phyloP scores from a whole-genome alignment of 129 eudicot species.

The Lactuca sativa region DNA sequence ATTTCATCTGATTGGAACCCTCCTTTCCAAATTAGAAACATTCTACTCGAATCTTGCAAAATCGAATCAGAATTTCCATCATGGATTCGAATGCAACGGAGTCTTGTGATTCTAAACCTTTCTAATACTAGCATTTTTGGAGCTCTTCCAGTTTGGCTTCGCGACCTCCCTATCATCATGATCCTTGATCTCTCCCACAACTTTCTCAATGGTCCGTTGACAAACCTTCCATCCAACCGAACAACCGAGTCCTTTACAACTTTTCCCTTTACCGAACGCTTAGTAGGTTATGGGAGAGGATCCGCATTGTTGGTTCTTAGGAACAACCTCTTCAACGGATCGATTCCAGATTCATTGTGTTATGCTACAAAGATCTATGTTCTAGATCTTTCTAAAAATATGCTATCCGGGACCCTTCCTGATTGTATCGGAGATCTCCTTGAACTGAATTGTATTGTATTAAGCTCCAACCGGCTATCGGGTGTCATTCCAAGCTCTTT shows the following conservation, averaged over 20 bases:
- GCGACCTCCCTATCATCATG: slow-evolving; percentile 2
- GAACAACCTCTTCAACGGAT: slow-evolving; percentile 39
- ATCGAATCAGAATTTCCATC: slow-evolving; percentile 35
- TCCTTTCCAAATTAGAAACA: slow-evolving; percentile 29
- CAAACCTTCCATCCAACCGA: slow-evolving; percentile 27
- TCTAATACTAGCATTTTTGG: slow-evolving; percentile 33
- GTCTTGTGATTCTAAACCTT: slow-evolving; percentile 18
- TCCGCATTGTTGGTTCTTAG: slow-evolving; percentile 23
- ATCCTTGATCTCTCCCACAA: slow-evolving; percentile 31
- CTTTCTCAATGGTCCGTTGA: slow-evolving; percentile 25
- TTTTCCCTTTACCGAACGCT: slow-evolving; percentile 12
- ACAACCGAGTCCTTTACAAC: neutral
- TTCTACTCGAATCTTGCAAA: slow-evolving; percentile 24
- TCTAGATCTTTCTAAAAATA: slow-evolving; percentile 38
- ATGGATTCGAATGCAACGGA: slow-evolving; percentile 40
- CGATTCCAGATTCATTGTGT: slow-evolving; percentile 27
- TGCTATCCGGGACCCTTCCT: slow-evolving; percentile 37
- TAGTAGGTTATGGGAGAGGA: neutral
- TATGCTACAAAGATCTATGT: slow-evolving; percentile 1
- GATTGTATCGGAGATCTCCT: slow-evolving; percentile 23
- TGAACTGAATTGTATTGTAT: slow-evolving; percentile 7
- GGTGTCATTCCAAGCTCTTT: slow-evolving; percentile 41
- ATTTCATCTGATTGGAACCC: slow-evolving; percentile 40
- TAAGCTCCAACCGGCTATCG: slow-evolving; percentile 33
- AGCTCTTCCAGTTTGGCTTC: slow-evolving; percentile 41